Evolutionary conservation across 2,329 filamentous ascomycete genomes (phyloP).

Genomic region (Ascochyta fabae): DNA sequence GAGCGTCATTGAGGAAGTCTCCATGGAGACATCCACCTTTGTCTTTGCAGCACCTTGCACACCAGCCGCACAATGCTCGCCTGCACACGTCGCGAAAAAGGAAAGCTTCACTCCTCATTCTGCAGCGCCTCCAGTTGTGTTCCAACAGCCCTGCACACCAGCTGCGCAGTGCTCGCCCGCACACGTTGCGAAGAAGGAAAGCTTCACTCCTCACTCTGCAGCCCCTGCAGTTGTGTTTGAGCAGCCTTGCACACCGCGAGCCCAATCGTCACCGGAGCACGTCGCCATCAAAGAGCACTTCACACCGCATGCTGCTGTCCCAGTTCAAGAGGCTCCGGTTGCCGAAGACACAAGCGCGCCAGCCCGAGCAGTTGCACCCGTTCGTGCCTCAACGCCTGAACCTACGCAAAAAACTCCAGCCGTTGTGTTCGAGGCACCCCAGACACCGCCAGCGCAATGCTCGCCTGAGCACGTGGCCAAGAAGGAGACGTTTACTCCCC

Average conservation of each 20-base stretch:
- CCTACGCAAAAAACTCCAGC: slow-evolving; percentile 10
- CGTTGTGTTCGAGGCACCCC: slow-evolving; percentile 10
- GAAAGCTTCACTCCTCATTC: slow-evolving; percentile 8
- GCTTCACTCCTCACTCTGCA: slow-evolving; percentile 3
- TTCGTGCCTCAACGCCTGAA: slow-evolving; percentile 11
- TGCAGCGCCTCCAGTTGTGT: not conserved
- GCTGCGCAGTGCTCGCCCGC: slow-evolving; percentile 12
- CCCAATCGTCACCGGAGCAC: slow-evolving; percentile 15
- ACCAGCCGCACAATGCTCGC: slow-evolving; percentile 14
- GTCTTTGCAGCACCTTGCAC: slow-evolving; percentile 10
- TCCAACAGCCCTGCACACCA: slow-evolving; percentile 9
- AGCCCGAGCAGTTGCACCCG: slow-evolving; percentile 1
- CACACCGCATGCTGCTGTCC: not conserved
- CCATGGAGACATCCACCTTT: slow-evolving; percentile 8
- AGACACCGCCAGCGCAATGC: slow-evolving; percentile 9
- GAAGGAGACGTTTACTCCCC: slow-evolving; percentile 12
- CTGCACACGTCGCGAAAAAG: slow-evolving; percentile 11
- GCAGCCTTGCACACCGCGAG: slow-evolving; percentile 5
- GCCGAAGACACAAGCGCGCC: not conserved
- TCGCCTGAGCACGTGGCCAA: slow-evolving; percentile 14
- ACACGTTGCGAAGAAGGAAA: slow-evolving; percentile 13
- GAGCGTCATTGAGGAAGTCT: slow-evolving; percentile 12
- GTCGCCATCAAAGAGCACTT: slow-evolving; percentile 12
- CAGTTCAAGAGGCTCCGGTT: not conserved
- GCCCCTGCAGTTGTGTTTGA: slow-evolving; percentile 5